phyloP scores from a whole-genome alignment of 176 grass and related monocot genomes.

The Juncus inflexus region DNA sequence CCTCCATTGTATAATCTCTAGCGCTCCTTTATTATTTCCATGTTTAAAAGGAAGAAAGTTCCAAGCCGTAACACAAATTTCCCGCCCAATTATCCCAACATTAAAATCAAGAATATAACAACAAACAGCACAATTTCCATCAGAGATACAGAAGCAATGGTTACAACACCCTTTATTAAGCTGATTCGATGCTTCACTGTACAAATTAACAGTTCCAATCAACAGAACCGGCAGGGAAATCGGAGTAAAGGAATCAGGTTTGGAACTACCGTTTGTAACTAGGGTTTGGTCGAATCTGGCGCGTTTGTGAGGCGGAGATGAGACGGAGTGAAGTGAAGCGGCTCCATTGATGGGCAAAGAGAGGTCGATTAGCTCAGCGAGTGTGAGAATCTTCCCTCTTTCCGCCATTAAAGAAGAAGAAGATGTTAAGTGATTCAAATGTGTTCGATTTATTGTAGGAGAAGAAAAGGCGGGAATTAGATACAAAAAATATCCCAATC shows the following conservation, averaged over 20 bases:
- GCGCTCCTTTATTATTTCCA: slow-evolving; percentile 34
- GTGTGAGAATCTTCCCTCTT: slow-evolving; percentile 32
- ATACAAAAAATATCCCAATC: not conserved
- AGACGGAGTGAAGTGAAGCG: slow-evolving; percentile 33
- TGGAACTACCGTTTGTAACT: slow-evolving; percentile 20
- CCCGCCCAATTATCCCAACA: slow-evolving; percentile 36
- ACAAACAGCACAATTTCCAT: slow-evolving; percentile 44
- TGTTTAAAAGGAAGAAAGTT: slow-evolving; percentile 57
- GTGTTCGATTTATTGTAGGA: slow-evolving; percentile 12
- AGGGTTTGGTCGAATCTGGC: slow-evolving; percentile 23
- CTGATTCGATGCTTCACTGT: not conserved
- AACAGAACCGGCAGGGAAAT: slow-evolving; percentile 45
- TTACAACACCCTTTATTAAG: slow-evolving; percentile 33
- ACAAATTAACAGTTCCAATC: slow-evolving; percentile 50
- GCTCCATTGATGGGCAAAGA: slow-evolving; percentile 46
- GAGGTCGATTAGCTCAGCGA: slow-evolving; percentile 54
- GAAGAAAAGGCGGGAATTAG: slow-evolving; percentile 25
- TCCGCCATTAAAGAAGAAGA: slow-evolving; percentile 17
- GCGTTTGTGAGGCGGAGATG: slow-evolving; percentile 40
- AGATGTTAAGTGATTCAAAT: not conserved
- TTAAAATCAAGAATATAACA: slow-evolving; percentile 72
- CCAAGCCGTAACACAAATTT: slow-evolving; percentile 68
- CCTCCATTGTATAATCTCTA: slow-evolving; percentile 77
- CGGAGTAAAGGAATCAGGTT: slow-evolving; percentile 42
- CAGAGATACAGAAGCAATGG: slow-evolving; percentile 63